Percentiles rank a stretch among this genome's conserved stretches.
Evolutionary conservation across 257 asterid genomes (phyloP).

Genomic region (Rubia yunnanensis): DNA sequence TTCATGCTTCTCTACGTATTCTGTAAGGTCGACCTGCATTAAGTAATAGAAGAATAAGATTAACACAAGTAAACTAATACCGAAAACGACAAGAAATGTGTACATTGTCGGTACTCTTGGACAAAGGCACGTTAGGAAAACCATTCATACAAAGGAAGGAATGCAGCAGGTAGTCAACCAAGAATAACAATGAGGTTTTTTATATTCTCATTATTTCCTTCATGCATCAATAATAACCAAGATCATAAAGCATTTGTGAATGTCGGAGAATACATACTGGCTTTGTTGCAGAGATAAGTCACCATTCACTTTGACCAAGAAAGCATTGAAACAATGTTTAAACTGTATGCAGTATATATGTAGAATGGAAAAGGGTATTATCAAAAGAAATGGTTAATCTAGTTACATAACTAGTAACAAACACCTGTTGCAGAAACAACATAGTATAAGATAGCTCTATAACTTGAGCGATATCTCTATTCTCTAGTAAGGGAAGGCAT

Average conservation of each 20-base stretch:
- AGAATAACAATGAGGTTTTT: neutral
- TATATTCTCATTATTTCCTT: neutral
- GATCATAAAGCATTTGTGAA: neutral
- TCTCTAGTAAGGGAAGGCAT: neutral
- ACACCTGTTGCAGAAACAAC: neutral
- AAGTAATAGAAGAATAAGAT: neutral
- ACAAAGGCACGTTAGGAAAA: neutral
- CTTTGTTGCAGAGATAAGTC: neutral
- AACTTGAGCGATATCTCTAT: neutral
- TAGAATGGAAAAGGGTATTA: neutral
- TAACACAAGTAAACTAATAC: neutral
- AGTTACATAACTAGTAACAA: neutral
- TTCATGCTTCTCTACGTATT: conserved; percentile 78
- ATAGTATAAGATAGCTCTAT: neutral
- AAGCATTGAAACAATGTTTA: neutral
- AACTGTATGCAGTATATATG: no score
- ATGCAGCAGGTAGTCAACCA: neutral
- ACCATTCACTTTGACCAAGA: neutral
- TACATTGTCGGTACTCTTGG: neutral
- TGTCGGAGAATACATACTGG: neutral
- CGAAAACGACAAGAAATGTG: no score
- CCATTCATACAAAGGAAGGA: neutral
- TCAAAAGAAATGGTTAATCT: neutral
- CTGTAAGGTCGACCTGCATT: conserved; percentile 77
- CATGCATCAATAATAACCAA: neutral